Conservation (phyloP, 805 yeast genomes). For the Pichia kluyveri region DNA sequence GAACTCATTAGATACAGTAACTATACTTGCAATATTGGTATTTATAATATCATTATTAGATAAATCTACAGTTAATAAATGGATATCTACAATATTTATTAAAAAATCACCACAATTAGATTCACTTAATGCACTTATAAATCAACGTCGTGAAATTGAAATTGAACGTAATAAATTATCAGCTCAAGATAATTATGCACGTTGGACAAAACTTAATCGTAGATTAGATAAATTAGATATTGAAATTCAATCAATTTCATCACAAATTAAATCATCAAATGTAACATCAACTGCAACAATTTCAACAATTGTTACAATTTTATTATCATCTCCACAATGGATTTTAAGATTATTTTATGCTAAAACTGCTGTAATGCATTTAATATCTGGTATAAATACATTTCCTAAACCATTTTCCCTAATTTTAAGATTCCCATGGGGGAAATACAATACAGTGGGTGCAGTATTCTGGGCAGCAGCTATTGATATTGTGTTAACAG, state of each 20-base stretch:
- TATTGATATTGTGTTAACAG: background rate
- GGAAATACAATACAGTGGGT: background rate
- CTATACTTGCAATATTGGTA: background rate
- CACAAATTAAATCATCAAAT: constrained; percentile 29
- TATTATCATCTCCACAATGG: constrained; percentile 36
- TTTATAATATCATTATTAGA: background rate
- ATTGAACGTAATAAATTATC: constrained; percentile 52
- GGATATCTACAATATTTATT: background rate
- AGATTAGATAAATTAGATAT: constrained; percentile 47
- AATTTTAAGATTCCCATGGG: constrained; percentile 5
- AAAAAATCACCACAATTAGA: constrained; percentile 1
- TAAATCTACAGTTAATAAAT: background rate
- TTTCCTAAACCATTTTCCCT: background rate
- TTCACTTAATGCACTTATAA: constrained; percentile 26
- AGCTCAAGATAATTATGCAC: constrained; percentile 92
- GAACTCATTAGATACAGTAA: background rate
- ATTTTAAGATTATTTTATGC: constrained; percentile 2
- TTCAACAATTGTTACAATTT: constrained; percentile 27
- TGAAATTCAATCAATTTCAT: constrained; percentile 38
- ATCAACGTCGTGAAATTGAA: constrained; percentile 38
- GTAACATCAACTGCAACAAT: constrained; percentile 11
- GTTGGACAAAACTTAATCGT: constrained; percentile 89
- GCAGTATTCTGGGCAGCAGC: constrained; percentile 4
- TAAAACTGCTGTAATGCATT: background rate
- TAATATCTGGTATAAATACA: background rate